These are phyloP conservation scores for Alternaria postmessia DNA, from an alignment of 2,329 filamentous ascomycete genomes.

Conservation along the genomic window DNA sequence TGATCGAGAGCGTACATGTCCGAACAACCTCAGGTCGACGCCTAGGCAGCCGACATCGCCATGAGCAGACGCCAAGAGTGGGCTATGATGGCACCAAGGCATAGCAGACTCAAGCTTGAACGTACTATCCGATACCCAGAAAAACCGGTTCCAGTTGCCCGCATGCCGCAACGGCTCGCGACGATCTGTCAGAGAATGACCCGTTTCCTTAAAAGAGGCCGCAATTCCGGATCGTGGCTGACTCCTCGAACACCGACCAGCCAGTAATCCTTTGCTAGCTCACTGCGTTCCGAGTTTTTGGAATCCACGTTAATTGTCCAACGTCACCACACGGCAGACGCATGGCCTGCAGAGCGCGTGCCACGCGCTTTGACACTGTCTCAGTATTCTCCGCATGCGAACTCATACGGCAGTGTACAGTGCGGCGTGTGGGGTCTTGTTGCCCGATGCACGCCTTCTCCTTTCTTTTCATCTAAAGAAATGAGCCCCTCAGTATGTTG, in stretches of 20 bases:
- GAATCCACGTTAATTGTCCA: conserved; percentile 17
- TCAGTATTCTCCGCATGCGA: conserved; percentile 25
- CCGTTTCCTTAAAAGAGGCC: conserved; percentile 20
- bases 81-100: conserved; percentile 1
- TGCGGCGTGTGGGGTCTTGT: conserved; percentile 34
- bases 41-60: conserved; percentile 23
- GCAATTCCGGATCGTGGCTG: conserved; percentile 24
- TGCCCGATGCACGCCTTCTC: conserved; percentile 21
- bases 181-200: conserved; percentile 28
- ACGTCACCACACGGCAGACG: conserved; percentile 19
- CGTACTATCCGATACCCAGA: conserved; percentile 19
- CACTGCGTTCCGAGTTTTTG: conserved; percentile 22
- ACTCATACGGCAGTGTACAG: conserved; percentile 2
- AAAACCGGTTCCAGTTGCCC: conserved; percentile 39
- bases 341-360: conserved; percentile 10
- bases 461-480: conserved; percentile 35
- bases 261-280: conserved; percentile 15
- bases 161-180: conserved; percentile 36
- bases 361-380: conserved; percentile 10
- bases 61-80: conserved; percentile 10
- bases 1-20: conserved; percentile 15
- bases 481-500: conserved; percentile 24
- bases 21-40: background rate
- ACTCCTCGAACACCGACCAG: conserved; percentile 11
- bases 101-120: conserved; percentile 9